A percentile compares a stretch with the other conserved stretches of the same genome.
Conservation (phyloP, 257 asterid species). For the Solanum corneliomulleri region DNA sequence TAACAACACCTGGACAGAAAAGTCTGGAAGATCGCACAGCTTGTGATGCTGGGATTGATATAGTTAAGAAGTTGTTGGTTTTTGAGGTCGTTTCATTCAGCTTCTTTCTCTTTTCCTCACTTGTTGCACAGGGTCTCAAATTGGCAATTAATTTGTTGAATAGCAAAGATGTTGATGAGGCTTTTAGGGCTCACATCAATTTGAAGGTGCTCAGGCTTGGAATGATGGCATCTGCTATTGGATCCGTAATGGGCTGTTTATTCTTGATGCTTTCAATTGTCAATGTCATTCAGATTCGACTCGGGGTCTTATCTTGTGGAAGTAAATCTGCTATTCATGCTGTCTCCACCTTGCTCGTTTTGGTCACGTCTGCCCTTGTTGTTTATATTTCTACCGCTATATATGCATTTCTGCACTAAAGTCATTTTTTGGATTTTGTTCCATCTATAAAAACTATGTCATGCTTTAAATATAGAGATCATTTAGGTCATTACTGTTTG, state of each 20-base stretch:
- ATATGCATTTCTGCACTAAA: conserved; percentile 39
- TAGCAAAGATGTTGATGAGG: conserved; percentile 79
- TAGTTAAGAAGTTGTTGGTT: conserved; percentile 60
- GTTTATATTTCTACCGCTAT: conserved; percentile 80
- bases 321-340: conserved; percentile 57
- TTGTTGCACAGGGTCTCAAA: conserved; percentile 85
- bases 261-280: conserved; percentile 90
- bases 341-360: conserved; percentile 40
- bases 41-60: conserved; percentile 76
- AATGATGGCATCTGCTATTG: conserved; percentile 79
- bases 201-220: conserved; percentile 64
- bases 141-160: conserved; percentile 76
- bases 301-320: conserved; percentile 83
- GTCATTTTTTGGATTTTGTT: neutral
- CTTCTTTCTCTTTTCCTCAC: conserved; percentile 87
- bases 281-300: conserved; percentile 65
- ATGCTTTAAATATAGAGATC: neutral
- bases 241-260: conserved; percentile 90
- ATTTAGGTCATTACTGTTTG: neutral
- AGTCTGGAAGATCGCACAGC: conserved; percentile 64
- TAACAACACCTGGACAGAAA: conserved; percentile 67
- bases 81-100: conserved; percentile 90
- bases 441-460: neutral
- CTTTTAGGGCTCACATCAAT: conserved; percentile 68
- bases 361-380: conserved; percentile 65